These are phyloP conservation scores for Mycena crocata DNA, from an alignment of 768 basidiomycete genomes.

Conservation along the genomic window DNA sequence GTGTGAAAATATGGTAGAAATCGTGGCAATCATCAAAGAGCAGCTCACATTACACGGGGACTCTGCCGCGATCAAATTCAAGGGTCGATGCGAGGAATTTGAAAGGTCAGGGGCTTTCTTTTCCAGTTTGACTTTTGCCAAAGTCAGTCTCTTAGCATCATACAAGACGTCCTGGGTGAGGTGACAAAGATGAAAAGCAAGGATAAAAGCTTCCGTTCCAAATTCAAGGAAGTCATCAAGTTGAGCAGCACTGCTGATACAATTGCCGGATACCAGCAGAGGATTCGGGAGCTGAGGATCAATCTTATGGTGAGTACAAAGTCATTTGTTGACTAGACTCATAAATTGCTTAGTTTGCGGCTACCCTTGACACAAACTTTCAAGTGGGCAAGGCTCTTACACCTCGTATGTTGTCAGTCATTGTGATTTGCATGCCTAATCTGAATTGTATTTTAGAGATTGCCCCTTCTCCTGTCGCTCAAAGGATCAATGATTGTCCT, in stretches of 20 bases:
- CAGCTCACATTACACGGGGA: neutral
- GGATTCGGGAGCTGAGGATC: no score
- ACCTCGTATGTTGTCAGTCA: neutral
- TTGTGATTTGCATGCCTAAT: neutral
- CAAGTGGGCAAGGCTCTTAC: neutral
- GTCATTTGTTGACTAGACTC: neutral
- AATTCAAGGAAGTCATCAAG: neutral
- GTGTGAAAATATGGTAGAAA: neutral
- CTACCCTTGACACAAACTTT: neutral
- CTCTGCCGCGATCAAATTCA: neutral
- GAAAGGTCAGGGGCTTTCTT: neutral
- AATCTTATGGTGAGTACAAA: neutral
- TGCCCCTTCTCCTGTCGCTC: neutral
- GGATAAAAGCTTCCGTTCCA: neutral
- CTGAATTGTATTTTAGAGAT: neutral
- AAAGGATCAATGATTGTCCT: constrained; percentile 13
- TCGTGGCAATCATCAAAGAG: neutral
- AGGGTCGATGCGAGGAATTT: neutral
- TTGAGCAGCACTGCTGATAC: neutral
- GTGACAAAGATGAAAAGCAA: neutral
- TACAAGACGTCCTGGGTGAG: neutral
- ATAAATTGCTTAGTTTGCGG: neutral
- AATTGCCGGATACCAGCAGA: neutral
- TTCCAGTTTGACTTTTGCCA: neutral
- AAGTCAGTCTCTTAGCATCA: neutral